A percentile compares a stretch with the other conserved stretches of the same genome.
These are phyloP conservation scores for Thelonectria blattea DNA, from an alignment of 2,329 filamentous ascomycete species.

Conservation along the genomic window DNA sequence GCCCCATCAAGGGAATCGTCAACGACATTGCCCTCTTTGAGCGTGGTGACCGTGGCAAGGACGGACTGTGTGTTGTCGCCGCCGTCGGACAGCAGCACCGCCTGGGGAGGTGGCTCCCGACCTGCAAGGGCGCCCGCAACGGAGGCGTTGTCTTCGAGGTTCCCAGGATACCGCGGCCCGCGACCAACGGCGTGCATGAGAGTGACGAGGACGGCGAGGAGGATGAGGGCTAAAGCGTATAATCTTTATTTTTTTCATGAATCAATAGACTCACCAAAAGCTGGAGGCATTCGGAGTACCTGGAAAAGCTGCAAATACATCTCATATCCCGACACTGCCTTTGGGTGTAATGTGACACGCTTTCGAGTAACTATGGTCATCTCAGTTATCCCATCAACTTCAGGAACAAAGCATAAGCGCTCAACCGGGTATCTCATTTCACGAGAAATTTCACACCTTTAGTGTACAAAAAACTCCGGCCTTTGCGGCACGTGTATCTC, in stretches of 20 bases:
- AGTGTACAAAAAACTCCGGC: neutral
- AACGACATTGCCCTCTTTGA: conserved; percentile 92
- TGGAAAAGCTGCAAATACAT: conserved; percentile 6
- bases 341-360: neutral
- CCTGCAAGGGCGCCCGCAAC: conserved; percentile 68
- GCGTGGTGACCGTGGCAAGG: conserved; percentile 75
- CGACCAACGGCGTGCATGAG: conserved; percentile 44
- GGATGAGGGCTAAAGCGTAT: conserved; percentile 33
- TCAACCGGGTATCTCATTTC: neutral
- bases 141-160: conserved; percentile 90
- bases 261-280: conserved; percentile 33
- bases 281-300: neutral
- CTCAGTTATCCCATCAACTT: too few relatives aligned
- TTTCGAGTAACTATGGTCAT: too few relatives aligned
- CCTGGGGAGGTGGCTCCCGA: conserved; percentile 79
- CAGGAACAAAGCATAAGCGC: too few relatives aligned
- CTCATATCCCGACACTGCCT: neutral
- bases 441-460: neutral
- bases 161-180: conserved; percentile 51
- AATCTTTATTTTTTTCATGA: conserved; percentile 33
- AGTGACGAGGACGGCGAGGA: conserved; percentile 31
- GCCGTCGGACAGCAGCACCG: conserved; percentile 87
- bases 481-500: neutral
- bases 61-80: conserved; percentile 83
- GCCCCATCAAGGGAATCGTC: conserved; percentile 72